Evolutionary conservation across 2,329 filamentous ascomycete genomes (phyloP).

Genomic region (Cladosporium austrohemisphaericum): DNA sequence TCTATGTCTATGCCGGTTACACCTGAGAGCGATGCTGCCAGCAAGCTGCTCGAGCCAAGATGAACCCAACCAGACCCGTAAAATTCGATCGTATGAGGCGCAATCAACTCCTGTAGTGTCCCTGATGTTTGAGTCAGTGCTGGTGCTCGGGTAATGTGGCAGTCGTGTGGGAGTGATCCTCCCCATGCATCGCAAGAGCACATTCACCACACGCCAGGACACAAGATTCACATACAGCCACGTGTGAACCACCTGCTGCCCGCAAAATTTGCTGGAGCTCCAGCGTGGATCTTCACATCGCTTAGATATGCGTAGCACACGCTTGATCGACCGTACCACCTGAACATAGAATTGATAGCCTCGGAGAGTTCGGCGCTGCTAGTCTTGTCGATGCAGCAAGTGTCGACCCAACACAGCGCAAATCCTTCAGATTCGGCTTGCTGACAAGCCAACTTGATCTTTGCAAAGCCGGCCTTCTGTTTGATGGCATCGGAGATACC

Average conservation of each 20-base stretch:
- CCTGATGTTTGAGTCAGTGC: background rate
- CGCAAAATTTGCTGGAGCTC: background rate
- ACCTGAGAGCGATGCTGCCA: slow-evolving; percentile 18
- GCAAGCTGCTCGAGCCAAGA: slow-evolving; percentile 11
- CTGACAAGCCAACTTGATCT: slow-evolving; percentile 22
- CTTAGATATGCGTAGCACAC: slow-evolving; percentile 21
- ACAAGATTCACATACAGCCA: slow-evolving; percentile 6
- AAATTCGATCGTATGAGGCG: slow-evolving; percentile 18
- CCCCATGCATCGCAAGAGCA: no score
- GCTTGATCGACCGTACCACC: slow-evolving; percentile 20
- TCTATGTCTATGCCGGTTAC: slow-evolving; percentile 17
- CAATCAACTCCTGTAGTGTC: slow-evolving; percentile 25
- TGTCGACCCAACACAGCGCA: slow-evolving; percentile 23
- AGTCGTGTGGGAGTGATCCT: no score
- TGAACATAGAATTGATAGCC: slow-evolving; percentile 23
- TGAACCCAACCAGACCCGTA: slow-evolving; percentile 9
- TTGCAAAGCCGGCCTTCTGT: slow-evolving; percentile 22
- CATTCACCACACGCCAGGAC: no score
- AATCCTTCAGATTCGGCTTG: slow-evolving; percentile 20
- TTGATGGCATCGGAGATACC: background rate
- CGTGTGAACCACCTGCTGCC: slow-evolving; percentile 5
- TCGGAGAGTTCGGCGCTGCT: slow-evolving; percentile 21
- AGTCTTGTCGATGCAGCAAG: slow-evolving; percentile 25
- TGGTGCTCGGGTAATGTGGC: no score
- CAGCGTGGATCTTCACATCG: slow-evolving; percentile 14